Evolutionary conservation across 202 grass and related monocot genomes (phyloP), one percentile per base, ranked within the genome.

Genomic region (Schoenoplectus tabernaemontani): DNA sequence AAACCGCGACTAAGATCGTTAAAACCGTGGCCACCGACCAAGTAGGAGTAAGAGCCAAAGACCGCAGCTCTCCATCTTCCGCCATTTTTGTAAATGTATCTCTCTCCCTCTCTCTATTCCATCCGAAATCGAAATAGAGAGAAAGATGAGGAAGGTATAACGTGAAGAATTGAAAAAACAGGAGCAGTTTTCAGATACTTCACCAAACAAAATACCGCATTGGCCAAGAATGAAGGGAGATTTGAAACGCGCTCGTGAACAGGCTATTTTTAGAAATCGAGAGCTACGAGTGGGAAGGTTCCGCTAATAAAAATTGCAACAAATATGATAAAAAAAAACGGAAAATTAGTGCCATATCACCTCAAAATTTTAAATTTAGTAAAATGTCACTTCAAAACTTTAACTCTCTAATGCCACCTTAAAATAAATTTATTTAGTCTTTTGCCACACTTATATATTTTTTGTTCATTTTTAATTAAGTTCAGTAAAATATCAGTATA

Each of bases 11-110:
- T 67, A 98, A 89, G 83, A 98, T 84, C 0, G 95, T 98, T 76
- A 98, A 70, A 72, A 98, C 91, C 60, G 86, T 89, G 57, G 95
- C 95, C 57, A 94, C 95, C 16, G 95, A 98, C 95, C 95, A 98
- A 22, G 95, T 98, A 3, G 95, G 95, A 28, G 95, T 98, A 24
- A 98, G 86, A 59, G 91, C 95, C 70, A 98, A 61, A 36, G 91
- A 92, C 26, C 94, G 87, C 77, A 88, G 83, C 80, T 96, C 84
- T 32, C 88, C 89, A 30, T 74, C 62, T 19, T 76, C 89, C 6
- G 3, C 41, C 78, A 80, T 80, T 78, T 78, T 59, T 39, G 17
- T 69, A 4, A 44, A 7, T 16, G 5, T 42, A 19, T 38, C 8
- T 59, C 9, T 78, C 30, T 22, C 37, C 43, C 16, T 78, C 33